Evolutionary conservation across 306 rosid genomes (phyloP).

Genomic region (Trifolium fragiferum): DNA sequence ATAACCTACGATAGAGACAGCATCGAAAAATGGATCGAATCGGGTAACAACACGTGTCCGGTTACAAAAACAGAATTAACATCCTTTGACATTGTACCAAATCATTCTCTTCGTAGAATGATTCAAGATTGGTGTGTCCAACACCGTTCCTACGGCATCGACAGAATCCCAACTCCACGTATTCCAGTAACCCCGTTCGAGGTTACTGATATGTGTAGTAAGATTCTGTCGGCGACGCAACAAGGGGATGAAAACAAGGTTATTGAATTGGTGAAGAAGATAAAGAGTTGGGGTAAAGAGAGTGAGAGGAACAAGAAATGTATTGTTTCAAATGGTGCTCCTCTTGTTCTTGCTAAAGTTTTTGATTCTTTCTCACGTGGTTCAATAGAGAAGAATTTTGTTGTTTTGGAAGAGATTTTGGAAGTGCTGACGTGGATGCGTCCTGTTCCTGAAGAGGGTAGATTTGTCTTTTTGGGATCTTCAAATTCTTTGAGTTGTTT

Average conservation of each 20-base stretch:
- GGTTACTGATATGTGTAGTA: conserved; percentile 53
- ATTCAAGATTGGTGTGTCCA: conserved; percentile 90
- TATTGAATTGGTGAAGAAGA: conserved; percentile 58
- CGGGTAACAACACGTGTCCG: conserved; percentile 72
- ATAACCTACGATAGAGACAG: conserved; percentile 82
- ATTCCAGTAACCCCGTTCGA: conserved; percentile 60
- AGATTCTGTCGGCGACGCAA: conserved; percentile 43
- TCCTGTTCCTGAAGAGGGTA: conserved; percentile 54
- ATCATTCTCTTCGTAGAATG: conserved; percentile 72
- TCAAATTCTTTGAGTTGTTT: conserved; percentile 49
- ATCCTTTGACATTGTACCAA: conserved; percentile 67
- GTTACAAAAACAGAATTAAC: conserved; percentile 62
- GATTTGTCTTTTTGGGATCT: conserved; percentile 51
- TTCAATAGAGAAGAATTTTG: conserved; percentile 32
- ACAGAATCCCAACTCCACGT: conserved; percentile 84
- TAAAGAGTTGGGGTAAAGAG: conserved; percentile 75
- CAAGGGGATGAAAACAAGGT: conserved; percentile 51
- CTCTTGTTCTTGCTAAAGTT: conserved; percentile 49
- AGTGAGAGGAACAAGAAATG: conserved; percentile 78
- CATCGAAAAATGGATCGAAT: conserved; percentile 85
- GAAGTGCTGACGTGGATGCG: conserved; percentile 59
- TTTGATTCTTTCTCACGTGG: conserved; percentile 55
- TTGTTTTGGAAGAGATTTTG: conserved; percentile 61
- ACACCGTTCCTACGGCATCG: conserved; percentile 67
- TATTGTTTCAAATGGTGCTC: conserved; percentile 50